Percentiles rank a stretch among this genome's conserved stretches.
phyloP scores from a whole-genome alignment of 2,329 filamentous ascomycete species.

The Fusarium oxysporum region DNA sequence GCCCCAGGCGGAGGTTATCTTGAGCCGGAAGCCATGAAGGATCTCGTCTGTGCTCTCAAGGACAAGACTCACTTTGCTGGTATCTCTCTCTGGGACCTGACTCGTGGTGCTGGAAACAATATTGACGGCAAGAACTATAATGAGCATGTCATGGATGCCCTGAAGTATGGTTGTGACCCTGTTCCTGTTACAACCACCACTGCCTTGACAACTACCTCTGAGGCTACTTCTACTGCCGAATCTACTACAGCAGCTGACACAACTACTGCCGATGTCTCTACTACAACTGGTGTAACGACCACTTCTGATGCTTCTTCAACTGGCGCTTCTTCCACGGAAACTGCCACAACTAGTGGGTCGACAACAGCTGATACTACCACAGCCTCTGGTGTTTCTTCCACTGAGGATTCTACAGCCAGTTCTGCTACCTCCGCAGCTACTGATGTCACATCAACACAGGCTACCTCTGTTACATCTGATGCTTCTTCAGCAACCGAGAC shows the following conservation, averaged over 20 bases:
- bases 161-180: conserved; percentile 52
- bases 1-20: conserved; percentile 52
- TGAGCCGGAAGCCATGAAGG: conserved; percentile 47
- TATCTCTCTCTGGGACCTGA: conserved; percentile 60
- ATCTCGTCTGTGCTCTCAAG: conserved; percentile 55
- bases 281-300: not conserved
- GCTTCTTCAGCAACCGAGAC: conserved; percentile 10
- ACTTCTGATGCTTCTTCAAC: not conserved
- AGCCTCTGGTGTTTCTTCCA: conserved; percentile 11
- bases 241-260: conserved; percentile 17
- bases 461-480: not conserved
- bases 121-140: conserved; percentile 52
- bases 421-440: conserved; percentile 11
- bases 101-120: conserved; percentile 48
- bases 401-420: conserved; percentile 8
- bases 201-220: conserved; percentile 16
- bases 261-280: conserved; percentile 1
- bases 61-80: conserved; percentile 56
- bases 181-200: conserved; percentile 43
- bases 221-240: conserved; percentile 20
- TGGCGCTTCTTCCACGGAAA: conserved; percentile 10
- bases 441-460: conserved; percentile 32
- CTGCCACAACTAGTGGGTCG: conserved; percentile 1
- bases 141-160: conserved; percentile 51
- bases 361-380: conserved; percentile 5